These are phyloP conservation scores for Coniophora puteana DNA, from an alignment of 1,284 basidiomycete genomes.

Conservation along the genomic window DNA sequence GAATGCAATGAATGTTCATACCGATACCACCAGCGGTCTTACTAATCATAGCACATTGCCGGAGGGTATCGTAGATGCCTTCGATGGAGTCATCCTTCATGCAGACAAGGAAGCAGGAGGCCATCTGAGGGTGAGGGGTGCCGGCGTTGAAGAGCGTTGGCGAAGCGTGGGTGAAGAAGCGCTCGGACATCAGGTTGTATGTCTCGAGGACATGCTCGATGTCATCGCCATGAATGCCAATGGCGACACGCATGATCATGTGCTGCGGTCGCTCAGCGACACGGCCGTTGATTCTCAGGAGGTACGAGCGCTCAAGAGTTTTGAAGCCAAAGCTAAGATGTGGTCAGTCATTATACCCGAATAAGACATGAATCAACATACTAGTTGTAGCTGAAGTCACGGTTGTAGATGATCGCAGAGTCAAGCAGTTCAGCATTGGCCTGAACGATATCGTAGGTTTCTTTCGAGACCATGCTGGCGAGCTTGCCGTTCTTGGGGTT, in stretches of 20 bases:
- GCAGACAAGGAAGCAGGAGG: slow-evolving; percentile 96
- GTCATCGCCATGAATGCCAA: slow-evolving; percentile 93
- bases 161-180: slow-evolving; percentile 97
- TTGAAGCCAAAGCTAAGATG: slow-evolving; percentile 92
- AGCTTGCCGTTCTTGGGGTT: slow-evolving; percentile 93
- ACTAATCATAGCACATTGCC: slow-evolving; percentile 98
- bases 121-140: slow-evolving; percentile 92
- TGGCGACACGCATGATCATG: slow-evolving; percentile 99
- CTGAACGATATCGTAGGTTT: slow-evolving; percentile 83
- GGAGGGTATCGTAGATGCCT: slow-evolving; percentile 98
- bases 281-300: slow-evolving; percentile 91
- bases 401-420: slow-evolving; percentile 96
- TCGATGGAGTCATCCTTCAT: slow-evolving; percentile 99
- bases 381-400: slow-evolving; percentile 98
- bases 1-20: slow-evolving; percentile 94
- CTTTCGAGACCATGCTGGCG: slow-evolving; percentile 91
- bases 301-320: slow-evolving; percentile 97
- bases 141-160: slow-evolving; percentile 99
- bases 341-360: slow-evolving; percentile 5
- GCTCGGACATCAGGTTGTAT: slow-evolving; percentile 93
- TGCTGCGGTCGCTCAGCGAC: slow-evolving; percentile 98
- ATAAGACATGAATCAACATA: slow-evolving; percentile 31
- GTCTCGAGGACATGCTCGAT: slow-evolving; percentile 91
- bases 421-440: slow-evolving; percentile 85
- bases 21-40: slow-evolving; percentile 99